Base-by-base conservation (phyloP, 345 rosid species). In the Acer yangbiense region DNA sequence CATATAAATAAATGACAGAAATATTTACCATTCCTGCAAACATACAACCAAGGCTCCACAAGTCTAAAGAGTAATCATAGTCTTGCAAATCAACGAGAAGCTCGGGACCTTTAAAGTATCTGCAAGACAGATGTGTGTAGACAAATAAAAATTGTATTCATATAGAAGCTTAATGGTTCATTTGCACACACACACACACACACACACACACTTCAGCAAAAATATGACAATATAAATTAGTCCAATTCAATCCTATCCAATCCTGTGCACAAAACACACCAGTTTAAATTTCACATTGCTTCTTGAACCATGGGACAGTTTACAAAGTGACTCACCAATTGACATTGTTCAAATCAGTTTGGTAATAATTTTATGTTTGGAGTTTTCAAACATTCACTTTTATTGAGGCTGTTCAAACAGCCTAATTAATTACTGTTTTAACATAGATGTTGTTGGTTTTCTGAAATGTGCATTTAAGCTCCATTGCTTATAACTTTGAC, bases 1-100 rank as follows among this genome's bases (percentile, higher is more conserved):
- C n/a, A 55, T 39, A 39, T 72, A 11, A 71, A 78, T 58, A 57
- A 58, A 67, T 10, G 27, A 35, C 61, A n/a, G 69, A 69, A 61
- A 74, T 6, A 29, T 89, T 88, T 58, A 92, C 99, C 99, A 95
- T 95, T 81, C 99, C 98, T 78, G 98, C 99, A 87, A 95, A 89
- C 97, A 94, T 95, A 81, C 99, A 95, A 77, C 99, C 99, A 71
- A 96, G 97, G 85, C 99, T 96, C 99, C 99, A 96, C 77, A 96
- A 82, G 82, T 96, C 98, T 81, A 96, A 84, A 65, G 99, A 96
- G 82, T 95, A 95, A 86, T 95, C 99, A 83, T 95, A 95, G 76
- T 95, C 99, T 89, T 92, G 97, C 80, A 95, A 89, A 88, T 94
- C 99, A 64, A 96, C 98, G 71, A 96, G 97, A 70, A 96, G 97